These are phyloP conservation scores for Starmerella geochares DNA, from an alignment of 805 yeast genomes.

Conservation along the genomic window DNA sequence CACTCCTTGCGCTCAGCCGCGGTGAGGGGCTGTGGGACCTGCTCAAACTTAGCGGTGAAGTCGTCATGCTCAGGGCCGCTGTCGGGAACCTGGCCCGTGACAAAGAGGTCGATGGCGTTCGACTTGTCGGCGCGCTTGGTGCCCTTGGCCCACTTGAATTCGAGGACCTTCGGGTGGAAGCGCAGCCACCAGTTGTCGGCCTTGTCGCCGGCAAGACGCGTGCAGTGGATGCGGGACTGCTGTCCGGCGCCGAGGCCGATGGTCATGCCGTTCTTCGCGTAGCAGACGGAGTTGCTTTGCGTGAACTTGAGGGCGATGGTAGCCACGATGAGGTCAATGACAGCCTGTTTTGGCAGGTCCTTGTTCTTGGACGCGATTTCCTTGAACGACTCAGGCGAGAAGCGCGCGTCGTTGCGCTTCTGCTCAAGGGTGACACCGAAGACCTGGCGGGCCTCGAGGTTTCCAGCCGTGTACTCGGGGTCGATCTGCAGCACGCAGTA, in stretches of 20 bases:
- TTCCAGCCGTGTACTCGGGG: conserved; percentile 79
- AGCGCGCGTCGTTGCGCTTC: conserved; percentile 95
- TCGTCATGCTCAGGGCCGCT: conserved; percentile 88
- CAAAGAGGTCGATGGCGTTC: conserved; percentile 91
- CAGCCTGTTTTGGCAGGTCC: conserved; percentile 79
- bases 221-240: conserved; percentile 98
- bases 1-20: conserved; percentile 77
- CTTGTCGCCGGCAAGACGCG: conserved; percentile 97
- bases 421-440: conserved; percentile 93
- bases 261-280: conserved; percentile 98
- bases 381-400: conserved; percentile 78
- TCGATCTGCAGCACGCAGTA: conserved; percentile 94
- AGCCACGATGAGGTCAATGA: conserved; percentile 89
- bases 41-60: conserved; percentile 79
- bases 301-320: conserved; percentile 96
- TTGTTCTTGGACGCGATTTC: conserved; percentile 86
- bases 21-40: conserved; percentile 74
- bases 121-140: conserved; percentile 97
- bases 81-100: conserved; percentile 82
- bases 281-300: conserved; percentile 96
- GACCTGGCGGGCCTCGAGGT: conserved; percentile 82
- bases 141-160: conserved; percentile 95
- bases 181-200: conserved; percentile 99
- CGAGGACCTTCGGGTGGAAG: conserved; percentile 92
- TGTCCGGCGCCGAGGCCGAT: conserved; percentile 99